Base-by-base conservation (phyloP, 192 early-diverging fungal genomes). In the Linnemannia zychae region DNA sequence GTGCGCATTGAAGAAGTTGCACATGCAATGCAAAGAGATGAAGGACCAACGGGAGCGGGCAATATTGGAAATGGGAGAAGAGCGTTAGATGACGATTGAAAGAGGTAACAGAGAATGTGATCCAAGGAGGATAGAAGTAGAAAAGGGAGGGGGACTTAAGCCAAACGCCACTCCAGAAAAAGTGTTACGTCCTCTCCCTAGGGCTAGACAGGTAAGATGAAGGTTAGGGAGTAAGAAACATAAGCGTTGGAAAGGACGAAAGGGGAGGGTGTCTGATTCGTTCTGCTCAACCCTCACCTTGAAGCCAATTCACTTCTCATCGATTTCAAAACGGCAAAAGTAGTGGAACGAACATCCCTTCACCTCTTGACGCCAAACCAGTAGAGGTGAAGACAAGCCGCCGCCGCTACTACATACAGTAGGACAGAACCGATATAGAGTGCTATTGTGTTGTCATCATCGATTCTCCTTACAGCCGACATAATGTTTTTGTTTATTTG, bases 271-370 rank as follows among this genome's bases (percentile, higher is more conserved):
- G 57, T 63, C 6, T 63, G 28, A 63, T 63, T 63, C 57, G 57
- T 31, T 63, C 53, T 11, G 9, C 17, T 17, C 9, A 11, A 28
- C 57, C 2, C 12, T 63, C 13, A 31, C 12, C 28, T n/a, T n/a
- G n/a, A n/a, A n/a, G n/a, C n/a, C 57, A 31, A 44, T 5, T 22
- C 24, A 0, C 15, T 28, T 13, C 52, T 28, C 57, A 63, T 63
- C 28, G 57, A 63, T 63, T 31, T 63, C 57, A 63, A 63, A 63
- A 63, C 57, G 57, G 57, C 57, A 63, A 28, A 63, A 63, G 31
- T 63, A n/a, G 40, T 6, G 40, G 40, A 44, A 9, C 4, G 9
- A 6, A 44, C 9, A 17, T 17, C 13, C 48, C 48, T 6, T n/a
- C n/a, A n/a, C 24, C 7, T 11, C 57, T 24, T 63, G 3, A 63